Conservation (phyloP, 1,284 basidiomycete species). For the Ganoderma leucocontextum region DNA sequence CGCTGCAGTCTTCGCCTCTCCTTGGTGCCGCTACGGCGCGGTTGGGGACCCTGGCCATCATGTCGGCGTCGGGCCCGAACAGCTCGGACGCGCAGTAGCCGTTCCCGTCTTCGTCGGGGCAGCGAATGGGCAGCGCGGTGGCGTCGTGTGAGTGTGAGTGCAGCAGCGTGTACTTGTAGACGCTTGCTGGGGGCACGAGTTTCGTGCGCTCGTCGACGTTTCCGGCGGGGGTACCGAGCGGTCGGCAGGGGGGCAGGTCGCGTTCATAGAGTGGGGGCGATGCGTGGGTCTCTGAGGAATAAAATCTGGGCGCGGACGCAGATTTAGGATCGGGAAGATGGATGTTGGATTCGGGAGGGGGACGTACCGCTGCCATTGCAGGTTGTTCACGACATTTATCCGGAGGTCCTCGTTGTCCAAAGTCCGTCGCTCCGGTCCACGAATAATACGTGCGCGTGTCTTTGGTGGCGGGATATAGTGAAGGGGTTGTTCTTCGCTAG, state of each 20-base stretch:
- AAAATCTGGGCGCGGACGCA: not conserved
- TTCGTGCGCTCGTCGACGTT: not conserved
- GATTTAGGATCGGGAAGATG: not conserved
- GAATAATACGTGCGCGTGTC: too few species aligned
- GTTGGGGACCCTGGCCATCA: not conserved
- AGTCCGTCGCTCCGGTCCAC: not conserved
- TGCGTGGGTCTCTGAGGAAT: not conserved
- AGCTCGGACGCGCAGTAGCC: not conserved
- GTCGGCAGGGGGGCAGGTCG: not conserved
- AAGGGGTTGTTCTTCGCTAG: not conserved
- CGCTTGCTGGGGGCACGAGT: not conserved
- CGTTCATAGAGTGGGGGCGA: not conserved
- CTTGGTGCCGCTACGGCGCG: not conserved
- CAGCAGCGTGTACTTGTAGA: not conserved
- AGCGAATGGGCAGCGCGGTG: not conserved
- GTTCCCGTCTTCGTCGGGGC: not conserved
- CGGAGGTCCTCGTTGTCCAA: not conserved
- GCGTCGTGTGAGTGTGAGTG: not conserved
- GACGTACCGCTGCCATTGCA: not conserved
- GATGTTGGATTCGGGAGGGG: not conserved
- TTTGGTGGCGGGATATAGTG: not conserved
- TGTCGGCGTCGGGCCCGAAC: constrained; percentile 2
- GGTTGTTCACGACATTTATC: not conserved
- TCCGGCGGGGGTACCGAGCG: not conserved
- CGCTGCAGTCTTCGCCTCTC: not conserved